These are phyloP conservation scores for Candida tetrigidarum DNA, from an alignment of 1,139 yeast genomes.

Conservation along the genomic window DNA sequence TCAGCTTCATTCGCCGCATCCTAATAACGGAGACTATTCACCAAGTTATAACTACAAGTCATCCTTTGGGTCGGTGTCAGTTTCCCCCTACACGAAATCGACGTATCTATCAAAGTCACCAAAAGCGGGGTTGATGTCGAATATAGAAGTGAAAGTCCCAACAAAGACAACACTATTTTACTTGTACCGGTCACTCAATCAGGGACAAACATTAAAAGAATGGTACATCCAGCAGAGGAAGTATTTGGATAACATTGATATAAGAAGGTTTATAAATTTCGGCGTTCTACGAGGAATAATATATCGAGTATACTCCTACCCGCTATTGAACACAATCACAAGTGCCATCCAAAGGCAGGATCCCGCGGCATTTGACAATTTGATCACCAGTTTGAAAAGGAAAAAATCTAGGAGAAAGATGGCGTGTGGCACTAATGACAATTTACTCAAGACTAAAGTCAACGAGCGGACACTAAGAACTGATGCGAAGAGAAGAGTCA, in stretches of 20 bases:
- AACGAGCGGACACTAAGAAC: slow-evolving; percentile 34
- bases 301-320: slow-evolving; percentile 80
- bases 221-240: slow-evolving; percentile 76
- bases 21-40: slow-evolving; percentile 9
- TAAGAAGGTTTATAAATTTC: slow-evolving; percentile 82
- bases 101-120: slow-evolving; percentile 16
- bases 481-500: slow-evolving; percentile 32
- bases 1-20: slow-evolving; percentile 12
- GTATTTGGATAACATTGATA: slow-evolving; percentile 66
- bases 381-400: slow-evolving; percentile 28
- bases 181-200: slow-evolving; percentile 77
- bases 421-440: slow-evolving; percentile 15
- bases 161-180: slow-evolving; percentile 70
- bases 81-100: slow-evolving; percentile 20
- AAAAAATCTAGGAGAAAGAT: slow-evolving; percentile 13
- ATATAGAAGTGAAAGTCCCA: slow-evolving; percentile 47
- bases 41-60: slow-evolving; percentile 15
- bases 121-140: slow-evolving; percentile 4
- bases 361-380: slow-evolving; percentile 31
- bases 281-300: slow-evolving; percentile 84
- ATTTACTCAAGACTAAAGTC: slow-evolving; percentile 29
- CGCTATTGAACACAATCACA: slow-evolving; percentile 51
- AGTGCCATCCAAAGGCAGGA: slow-evolving; percentile 39
- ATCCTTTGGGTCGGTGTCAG: slow-evolving; percentile 17
- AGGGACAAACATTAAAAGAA: slow-evolving; percentile 75